Evolutionary conservation across 2,329 filamentous ascomycete genomes (phyloP), one percentile per base, ranked within the genome.

Genomic region (Fusarium equiseti): DNA sequence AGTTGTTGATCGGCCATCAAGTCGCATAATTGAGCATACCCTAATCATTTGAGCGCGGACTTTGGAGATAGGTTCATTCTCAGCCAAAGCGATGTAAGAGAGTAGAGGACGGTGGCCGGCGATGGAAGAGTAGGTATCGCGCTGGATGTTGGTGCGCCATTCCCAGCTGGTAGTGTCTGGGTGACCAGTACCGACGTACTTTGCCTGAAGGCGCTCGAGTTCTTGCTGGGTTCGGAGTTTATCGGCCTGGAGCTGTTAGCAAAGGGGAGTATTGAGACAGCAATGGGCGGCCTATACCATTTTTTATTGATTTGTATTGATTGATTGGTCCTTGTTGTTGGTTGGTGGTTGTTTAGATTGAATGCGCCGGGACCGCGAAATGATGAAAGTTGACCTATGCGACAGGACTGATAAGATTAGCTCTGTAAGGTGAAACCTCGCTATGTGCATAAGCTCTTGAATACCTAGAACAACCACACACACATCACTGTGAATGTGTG

Each of bases 141-240:
- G 94, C 79, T 94, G 89, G 78, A 98, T 95, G 84, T 98, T 99
- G 65, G 92, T 95, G 53, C 92, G 92, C 94, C 95, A 99, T 83
- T 99, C 96, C 90, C 96, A 96, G 81, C 94, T 97, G 27, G 94
- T 97, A 16, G 95, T 98, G 83, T 99, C 96, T 45, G 95, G 93
- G 81, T 98, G 95, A 26, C 96, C 96, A 6, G 96, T 98, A 74
- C 96, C 96, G 77, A 99, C 88, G 85, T 96, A 98, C 77, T 97
- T 97, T 77, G 95, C 91, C 83, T 99, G 96, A 20, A 98, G 92
- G 71, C 94, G 91, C 83, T 99, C 96, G 79, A 99, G 95, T 81
- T 99, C 96, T 83, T 99, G 96, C 76, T 97, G 93, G 12, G 94
- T 96, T 79, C 96, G 95, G 72, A 99, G 92, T 84, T 99, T 99